Conservation (phyloP, 2,329 filamentous ascomycete genomes). For the Berkeleyomyces rouxiae region DNA sequence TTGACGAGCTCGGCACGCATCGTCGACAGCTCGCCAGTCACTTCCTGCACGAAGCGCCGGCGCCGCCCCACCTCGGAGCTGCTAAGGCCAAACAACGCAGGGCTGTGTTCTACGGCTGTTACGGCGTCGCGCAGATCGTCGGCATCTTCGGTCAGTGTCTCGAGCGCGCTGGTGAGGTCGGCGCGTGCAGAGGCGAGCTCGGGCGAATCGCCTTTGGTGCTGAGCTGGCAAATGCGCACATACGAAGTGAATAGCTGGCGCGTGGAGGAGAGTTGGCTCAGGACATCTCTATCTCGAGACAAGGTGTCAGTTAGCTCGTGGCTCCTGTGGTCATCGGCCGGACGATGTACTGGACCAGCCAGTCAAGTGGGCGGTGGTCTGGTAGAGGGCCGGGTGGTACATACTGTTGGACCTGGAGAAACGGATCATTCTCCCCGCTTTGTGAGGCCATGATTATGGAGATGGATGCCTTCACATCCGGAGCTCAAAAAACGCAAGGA, state of each 20-base stretch:
- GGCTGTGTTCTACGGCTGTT: slow-evolving; percentile 71
- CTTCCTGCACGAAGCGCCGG: slow-evolving; percentile 68
- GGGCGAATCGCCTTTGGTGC: slow-evolving; percentile 53
- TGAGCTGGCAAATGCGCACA: slow-evolving; percentile 81
- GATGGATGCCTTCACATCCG: slow-evolving; percentile 3
- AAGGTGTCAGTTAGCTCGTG: slow-evolving; percentile 8
- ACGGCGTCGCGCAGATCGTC: slow-evolving; percentile 78
- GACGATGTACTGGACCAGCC: not conserved
- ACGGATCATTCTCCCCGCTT: slow-evolving; percentile 50
- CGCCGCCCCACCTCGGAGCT: slow-evolving; percentile 66
- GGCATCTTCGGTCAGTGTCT: slow-evolving; percentile 64
- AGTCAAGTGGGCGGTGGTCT: not conserved
- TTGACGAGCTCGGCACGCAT: slow-evolving; percentile 62
- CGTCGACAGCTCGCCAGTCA: slow-evolving; percentile 73
- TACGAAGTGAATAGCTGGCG: slow-evolving; percentile 87
- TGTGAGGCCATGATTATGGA: slow-evolving; percentile 46
- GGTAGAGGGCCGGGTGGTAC: slow-evolving; percentile 16
- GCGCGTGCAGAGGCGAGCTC: slow-evolving; percentile 66
- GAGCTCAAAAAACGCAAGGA: not conserved
- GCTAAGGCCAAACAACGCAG: slow-evolving; percentile 72
- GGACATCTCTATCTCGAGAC: slow-evolving; percentile 53
- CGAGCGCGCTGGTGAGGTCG: slow-evolving; percentile 50
- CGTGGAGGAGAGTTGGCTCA: slow-evolving; percentile 61
- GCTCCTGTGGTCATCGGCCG: not conserved
- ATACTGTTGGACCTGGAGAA: slow-evolving; percentile 56